Percentiles rank a stretch among this genome's conserved stretches.
These are phyloP conservation scores for Hypomontagnella submonticulosa DNA, from an alignment of 495 filamentous ascomycete species.

Conservation along the genomic window DNA sequence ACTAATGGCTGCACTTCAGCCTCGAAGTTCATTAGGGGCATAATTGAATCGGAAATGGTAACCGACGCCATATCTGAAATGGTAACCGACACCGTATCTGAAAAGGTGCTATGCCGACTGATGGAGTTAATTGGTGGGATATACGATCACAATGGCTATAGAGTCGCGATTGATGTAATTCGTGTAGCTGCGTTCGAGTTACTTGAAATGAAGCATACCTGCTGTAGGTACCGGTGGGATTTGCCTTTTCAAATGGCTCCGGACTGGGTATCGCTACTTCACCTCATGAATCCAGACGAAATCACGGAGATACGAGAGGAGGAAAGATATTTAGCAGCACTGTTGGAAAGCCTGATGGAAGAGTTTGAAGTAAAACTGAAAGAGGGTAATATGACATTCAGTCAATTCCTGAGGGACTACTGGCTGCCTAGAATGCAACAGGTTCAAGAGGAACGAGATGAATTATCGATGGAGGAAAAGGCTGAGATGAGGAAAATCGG, in stretches of 20 bases:
- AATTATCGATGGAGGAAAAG: neutral
- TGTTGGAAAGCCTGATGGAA: conserved; percentile 12
- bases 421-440: conserved; percentile 15
- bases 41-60: no score
- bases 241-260: neutral
- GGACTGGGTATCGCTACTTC: neutral
- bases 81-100: no score
- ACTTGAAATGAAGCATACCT: conserved; percentile 29
- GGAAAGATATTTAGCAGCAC: conserved; percentile 16
- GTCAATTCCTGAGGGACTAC: conserved; percentile 12
- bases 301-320: conserved; percentile 29
- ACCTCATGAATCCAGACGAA: conserved; percentile 20
- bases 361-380: conserved; percentile 22
- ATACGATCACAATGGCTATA: neutral
- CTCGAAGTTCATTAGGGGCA: conserved; percentile 12
- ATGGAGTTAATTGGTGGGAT: no score
- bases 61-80: no score
- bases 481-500: conserved; percentile 21
- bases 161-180: neutral
- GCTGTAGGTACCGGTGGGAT: neutral
- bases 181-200: conserved; percentile 9
- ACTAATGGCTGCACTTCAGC: conserved; percentile 12
- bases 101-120: no score
- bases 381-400: conserved; percentile 2
- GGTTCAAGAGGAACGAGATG: conserved; percentile 8